Evolutionary conservation across 2,329 filamentous ascomycete genomes (phyloP).

Genomic region (Didymella pomorum): DNA sequence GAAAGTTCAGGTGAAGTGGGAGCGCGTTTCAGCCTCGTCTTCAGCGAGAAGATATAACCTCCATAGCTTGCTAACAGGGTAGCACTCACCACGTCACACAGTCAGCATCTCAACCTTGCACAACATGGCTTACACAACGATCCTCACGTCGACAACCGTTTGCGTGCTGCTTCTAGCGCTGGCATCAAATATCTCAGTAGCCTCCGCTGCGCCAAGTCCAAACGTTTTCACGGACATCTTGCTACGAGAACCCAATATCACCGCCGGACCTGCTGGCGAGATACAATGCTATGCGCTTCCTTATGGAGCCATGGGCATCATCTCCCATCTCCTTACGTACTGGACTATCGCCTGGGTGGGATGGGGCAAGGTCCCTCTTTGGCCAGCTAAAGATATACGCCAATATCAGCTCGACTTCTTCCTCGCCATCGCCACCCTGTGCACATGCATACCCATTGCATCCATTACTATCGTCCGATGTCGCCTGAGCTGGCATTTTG

Average conservation of each 20-base stretch:
- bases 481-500: no score
- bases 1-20: no score
- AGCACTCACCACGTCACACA: no score
- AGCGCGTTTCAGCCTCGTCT: no score
- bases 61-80: no score
- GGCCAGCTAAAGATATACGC: no score
- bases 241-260: slow-evolving; percentile 16
- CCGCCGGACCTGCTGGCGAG: slow-evolving; percentile 21
- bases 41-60: no score
- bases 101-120: slow-evolving; percentile 1
- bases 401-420: no score
- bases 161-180: neutral
- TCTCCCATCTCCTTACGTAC: slow-evolving; percentile 53
- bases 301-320: slow-evolving; percentile 38
- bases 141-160: neutral
- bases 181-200: neutral
- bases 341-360: slow-evolving; percentile 56
- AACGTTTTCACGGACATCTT: slow-evolving; percentile 12
- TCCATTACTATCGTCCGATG: no score
- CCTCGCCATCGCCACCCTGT: no score
- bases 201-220: slow-evolving; percentile 5
- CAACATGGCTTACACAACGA: neutral
- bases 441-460: no score
- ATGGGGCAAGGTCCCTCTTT: neutral
- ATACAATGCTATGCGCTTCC: slow-evolving; percentile 33